Conservation (phyloP, 441 rosid genomes). For the Cnidoscolus chayamansa region DNA sequence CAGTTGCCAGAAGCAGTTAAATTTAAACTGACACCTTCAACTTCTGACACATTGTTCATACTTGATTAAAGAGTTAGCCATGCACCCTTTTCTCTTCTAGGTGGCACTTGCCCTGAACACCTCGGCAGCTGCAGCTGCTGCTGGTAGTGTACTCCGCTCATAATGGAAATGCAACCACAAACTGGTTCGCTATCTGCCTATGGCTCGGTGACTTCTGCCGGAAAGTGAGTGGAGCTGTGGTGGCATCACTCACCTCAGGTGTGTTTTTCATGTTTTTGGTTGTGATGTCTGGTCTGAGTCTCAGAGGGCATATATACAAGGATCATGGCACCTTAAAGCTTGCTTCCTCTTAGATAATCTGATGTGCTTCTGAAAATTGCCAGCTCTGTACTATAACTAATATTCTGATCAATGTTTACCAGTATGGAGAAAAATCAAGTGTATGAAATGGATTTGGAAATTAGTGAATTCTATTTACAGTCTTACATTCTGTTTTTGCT, state of each 20-base stretch:
- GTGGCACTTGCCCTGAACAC: slow-evolving; percentile 52
- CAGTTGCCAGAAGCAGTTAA: not conserved
- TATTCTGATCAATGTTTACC: no score
- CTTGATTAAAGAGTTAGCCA: no score
- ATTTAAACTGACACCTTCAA: not conserved
- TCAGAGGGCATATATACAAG: slow-evolving; percentile 27
- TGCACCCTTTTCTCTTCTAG: slow-evolving; percentile 27
- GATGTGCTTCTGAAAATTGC: no score
- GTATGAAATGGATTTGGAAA: no score
- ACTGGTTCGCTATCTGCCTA: slow-evolving; percentile 77
- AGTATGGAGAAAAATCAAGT: no score
- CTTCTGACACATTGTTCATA: not conserved
- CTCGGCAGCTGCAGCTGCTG: slow-evolving; percentile 46
- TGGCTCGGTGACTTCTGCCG: slow-evolving; percentile 79
- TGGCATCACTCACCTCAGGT: slow-evolving; percentile 47
- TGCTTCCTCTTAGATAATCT: no score
- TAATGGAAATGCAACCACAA: slow-evolving; percentile 65
- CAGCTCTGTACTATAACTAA: no score
- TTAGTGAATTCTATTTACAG: no score
- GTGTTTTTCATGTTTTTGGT: slow-evolving; percentile 43
- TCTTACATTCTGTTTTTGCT: no score
- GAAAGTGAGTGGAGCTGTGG: slow-evolving; percentile 63
- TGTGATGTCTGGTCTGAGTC: slow-evolving; percentile 51
- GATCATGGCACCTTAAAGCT: no score
- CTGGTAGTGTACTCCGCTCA: slow-evolving; percentile 75